Percentiles rank a stretch among this genome's conserved stretches.
These are phyloP conservation scores for Coniochaeta sp. DNA, from an alignment of 2,329 filamentous ascomycete genomes.

Conservation along the genomic window DNA sequence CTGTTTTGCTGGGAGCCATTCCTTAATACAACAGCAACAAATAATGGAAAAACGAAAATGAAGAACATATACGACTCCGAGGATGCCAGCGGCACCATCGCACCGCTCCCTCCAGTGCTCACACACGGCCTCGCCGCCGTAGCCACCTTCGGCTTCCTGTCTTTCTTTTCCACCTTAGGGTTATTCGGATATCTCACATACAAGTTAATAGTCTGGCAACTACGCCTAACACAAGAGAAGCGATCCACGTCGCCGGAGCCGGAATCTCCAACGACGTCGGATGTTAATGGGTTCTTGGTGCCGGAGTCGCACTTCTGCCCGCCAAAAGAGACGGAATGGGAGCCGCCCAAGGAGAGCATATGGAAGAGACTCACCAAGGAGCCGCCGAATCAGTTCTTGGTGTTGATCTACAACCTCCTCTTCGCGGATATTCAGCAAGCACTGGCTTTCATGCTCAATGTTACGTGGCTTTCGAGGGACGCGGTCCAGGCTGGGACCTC, in stretches of 20 bases:
- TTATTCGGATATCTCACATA: slow-evolving; percentile 26
- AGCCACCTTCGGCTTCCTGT: slow-evolving; percentile 26
- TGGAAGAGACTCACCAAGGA: slow-evolving; percentile 20
- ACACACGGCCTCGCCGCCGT: slow-evolving; percentile 29
- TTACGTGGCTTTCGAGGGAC: slow-evolving; percentile 48
- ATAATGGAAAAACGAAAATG: slow-evolving; percentile 11
- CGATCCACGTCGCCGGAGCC: slow-evolving; percentile 11
- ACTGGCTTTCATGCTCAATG: slow-evolving; percentile 56
- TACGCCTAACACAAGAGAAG: slow-evolving; percentile 12
- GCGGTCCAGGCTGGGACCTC: slow-evolving; percentile 44
- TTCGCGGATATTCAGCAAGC: slow-evolving; percentile 62
- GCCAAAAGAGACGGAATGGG: slow-evolving; percentile 9
- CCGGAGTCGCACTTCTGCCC: slow-evolving; percentile 16
- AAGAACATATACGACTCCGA: slow-evolving; percentile 18
- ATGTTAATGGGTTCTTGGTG: slow-evolving; percentile 23
- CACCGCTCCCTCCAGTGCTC: slow-evolving; percentile 26
- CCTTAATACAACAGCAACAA: background rate
- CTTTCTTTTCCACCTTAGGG: slow-evolving; percentile 25
- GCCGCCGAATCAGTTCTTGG: slow-evolving; percentile 58
- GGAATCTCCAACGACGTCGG: slow-evolving; percentile 28
- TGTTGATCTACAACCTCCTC: slow-evolving; percentile 63
- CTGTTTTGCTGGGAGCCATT: background rate
- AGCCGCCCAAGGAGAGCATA: slow-evolving; percentile 8
- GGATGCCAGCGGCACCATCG: slow-evolving; percentile 20
- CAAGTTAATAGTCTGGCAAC: slow-evolving; percentile 27